These are phyloP conservation scores for Mariannaea sp. DNA, from an alignment of 2,329 filamentous ascomycete species.

Conservation along the genomic window DNA sequence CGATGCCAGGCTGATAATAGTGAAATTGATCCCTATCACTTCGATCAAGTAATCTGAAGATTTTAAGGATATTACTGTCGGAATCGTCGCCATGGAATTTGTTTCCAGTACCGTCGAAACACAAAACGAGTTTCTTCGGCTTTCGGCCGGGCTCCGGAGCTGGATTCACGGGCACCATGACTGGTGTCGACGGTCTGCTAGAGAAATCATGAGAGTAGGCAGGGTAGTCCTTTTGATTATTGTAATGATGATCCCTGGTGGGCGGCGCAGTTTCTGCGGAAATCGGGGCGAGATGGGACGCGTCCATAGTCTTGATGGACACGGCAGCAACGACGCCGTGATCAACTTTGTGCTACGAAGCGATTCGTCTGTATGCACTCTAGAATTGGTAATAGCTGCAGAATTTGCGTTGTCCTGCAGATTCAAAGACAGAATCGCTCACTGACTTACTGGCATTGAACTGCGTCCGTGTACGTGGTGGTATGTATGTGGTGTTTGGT, in stretches of 20 bases:
- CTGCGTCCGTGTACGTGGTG: too few relatives aligned
- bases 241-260: slow-evolving; percentile 17
- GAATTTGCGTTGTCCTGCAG: neutral
- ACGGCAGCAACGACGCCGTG: neutral
- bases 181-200: slow-evolving; percentile 31
- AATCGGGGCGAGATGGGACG: slow-evolving; percentile 30
- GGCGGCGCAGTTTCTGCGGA: slow-evolving; percentile 21
- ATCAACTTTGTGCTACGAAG: neutral
- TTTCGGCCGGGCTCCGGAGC: slow-evolving; percentile 25
- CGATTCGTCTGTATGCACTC: neutral
- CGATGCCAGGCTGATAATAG: slow-evolving; percentile 72
- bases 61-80: slow-evolving; percentile 70
- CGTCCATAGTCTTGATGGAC: slow-evolving; percentile 28
- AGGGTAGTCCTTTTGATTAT: neutral
- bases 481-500: neutral
- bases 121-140: slow-evolving; percentile 59
- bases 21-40: slow-evolving; percentile 65
- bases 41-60: slow-evolving; percentile 71
- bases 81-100: slow-evolving; percentile 67
- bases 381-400: neutral
- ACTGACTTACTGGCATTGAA: neutral
- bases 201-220: slow-evolving; percentile 27
- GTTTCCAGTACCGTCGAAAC: slow-evolving; percentile 68
- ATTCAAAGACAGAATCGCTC: neutral
- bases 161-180: slow-evolving; percentile 24